These are phyloP conservation scores for Lophiotrema nucula DNA, from an alignment of 495 filamentous ascomycete genomes.

Conservation along the genomic window DNA sequence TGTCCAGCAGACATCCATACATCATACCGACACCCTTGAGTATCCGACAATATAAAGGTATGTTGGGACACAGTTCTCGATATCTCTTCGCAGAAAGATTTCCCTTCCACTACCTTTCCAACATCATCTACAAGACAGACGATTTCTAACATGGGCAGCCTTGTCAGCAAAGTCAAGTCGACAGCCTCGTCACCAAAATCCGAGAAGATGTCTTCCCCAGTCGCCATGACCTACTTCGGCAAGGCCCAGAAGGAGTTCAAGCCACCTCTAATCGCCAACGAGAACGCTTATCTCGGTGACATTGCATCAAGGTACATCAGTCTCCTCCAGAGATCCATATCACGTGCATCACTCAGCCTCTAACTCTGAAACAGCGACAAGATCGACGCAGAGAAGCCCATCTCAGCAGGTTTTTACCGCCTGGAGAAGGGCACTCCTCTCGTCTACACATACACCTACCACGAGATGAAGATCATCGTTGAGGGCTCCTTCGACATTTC, in stretches of 20 bases:
- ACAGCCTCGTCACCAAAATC: conserved; percentile 16
- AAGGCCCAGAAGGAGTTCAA: conserved; percentile 65
- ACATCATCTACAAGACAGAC: no score
- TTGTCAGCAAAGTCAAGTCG: conserved; percentile 43
- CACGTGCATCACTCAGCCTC: conserved; percentile 1
- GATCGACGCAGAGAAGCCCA: conserved; percentile 59
- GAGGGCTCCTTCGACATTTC: conserved; percentile 73
- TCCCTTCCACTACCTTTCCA: no score
- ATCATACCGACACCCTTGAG: no score
- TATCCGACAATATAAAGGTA: background rate
- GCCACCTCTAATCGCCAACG: conserved; percentile 69
- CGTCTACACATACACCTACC: conserved; percentile 72
- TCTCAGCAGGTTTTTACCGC: conserved; percentile 70
- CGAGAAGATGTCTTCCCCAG: conserved; percentile 30
- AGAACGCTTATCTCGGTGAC: conserved; percentile 72
- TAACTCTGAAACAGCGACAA: conserved; percentile 47
- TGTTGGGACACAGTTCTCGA: no score
- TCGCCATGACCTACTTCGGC: conserved; percentile 54
- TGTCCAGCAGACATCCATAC: no score
- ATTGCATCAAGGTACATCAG: conserved; percentile 53
- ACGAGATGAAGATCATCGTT: conserved; percentile 79
- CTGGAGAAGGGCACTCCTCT: conserved; percentile 72
- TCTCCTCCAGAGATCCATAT: background rate
- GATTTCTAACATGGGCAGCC: conserved; percentile 44
- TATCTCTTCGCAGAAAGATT: no score